A percentile compares a stretch with the other conserved stretches of the same genome.
These are phyloP conservation scores for Aspergillus indologenus DNA, from an alignment of 495 filamentous ascomycete genomes.

Conservation along the genomic window DNA sequence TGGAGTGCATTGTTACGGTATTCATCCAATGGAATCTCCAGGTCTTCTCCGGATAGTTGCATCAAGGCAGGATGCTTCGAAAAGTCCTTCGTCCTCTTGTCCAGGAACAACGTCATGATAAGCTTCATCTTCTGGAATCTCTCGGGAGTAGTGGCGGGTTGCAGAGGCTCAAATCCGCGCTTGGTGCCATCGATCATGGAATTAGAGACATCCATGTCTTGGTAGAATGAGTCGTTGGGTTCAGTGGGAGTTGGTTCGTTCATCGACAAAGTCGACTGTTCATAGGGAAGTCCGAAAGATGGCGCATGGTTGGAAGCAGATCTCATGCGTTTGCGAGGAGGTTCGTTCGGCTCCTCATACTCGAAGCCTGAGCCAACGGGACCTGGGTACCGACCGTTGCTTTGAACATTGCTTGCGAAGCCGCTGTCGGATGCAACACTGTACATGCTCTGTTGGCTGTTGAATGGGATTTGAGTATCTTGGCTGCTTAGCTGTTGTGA, in stretches of 20 bases:
- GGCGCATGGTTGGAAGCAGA: conserved; percentile 49
- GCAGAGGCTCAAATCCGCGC: conserved; percentile 65
- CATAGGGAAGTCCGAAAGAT: conserved; percentile 35
- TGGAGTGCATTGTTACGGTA: conserved; percentile 87
- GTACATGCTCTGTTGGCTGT: conserved; percentile 67
- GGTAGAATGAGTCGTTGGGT: conserved; percentile 78
- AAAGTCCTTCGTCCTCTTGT: conserved; percentile 62
- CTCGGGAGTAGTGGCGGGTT: conserved; percentile 61
- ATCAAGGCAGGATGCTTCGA: conserved; percentile 61
- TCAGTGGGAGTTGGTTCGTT: conserved; percentile 73
- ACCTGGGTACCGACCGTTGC: conserved; percentile 32
- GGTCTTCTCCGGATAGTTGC: conserved; percentile 72
- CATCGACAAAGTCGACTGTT: conserved; percentile 42
- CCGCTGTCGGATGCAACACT: conserved; percentile 62
- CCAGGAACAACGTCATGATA: conserved; percentile 84
- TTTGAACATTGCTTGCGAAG: conserved; percentile 51
- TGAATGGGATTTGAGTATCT: conserved; percentile 53
- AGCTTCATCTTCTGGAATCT: conserved; percentile 71
- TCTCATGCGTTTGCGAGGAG: conserved; percentile 78
- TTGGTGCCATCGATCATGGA: conserved; percentile 51
- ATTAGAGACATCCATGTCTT: conserved; percentile 54
- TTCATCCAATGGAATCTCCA: conserved; percentile 85
- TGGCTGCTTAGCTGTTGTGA: conserved; percentile 65
- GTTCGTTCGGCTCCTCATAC: conserved; percentile 63
- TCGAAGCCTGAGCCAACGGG: conserved; percentile 49